Conservation (phyloP, 306 rosid genomes). For the Casuarina cunninghamiana region DNA sequence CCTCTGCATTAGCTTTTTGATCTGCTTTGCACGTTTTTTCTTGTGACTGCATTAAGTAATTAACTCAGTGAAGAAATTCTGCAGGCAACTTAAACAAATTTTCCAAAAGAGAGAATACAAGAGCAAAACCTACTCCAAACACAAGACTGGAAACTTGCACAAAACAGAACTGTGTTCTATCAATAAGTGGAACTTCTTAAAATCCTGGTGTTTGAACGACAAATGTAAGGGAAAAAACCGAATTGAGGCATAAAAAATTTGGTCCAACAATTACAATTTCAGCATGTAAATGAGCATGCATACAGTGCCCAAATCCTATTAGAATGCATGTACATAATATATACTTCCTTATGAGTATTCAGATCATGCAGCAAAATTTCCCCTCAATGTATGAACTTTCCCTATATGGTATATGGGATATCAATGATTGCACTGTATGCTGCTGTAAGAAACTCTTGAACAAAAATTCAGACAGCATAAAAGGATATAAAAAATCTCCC, state of each 20-base stretch:
- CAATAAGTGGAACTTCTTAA: background rate
- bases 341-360: background rate
- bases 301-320: background rate
- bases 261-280: background rate
- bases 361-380: background rate
- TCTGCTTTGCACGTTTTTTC: conserved; percentile 80
- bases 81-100: conserved; percentile 1
- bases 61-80: conserved; percentile 28
- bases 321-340: background rate
- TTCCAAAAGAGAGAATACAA: background rate
- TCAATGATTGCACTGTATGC: background rate
- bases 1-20: conserved; percentile 64
- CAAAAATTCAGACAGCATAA: background rate
- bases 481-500: background rate
- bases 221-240: background rate
- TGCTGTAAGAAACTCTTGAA: background rate
- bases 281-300: background rate
- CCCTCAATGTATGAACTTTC: background rate
- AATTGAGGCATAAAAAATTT: background rate
- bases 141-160: background rate
- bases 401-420: background rate
- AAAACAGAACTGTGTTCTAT: background rate
- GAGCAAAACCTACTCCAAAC: background rate
- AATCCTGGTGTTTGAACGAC: background rate
- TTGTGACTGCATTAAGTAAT: conserved; percentile 63